Base-by-base conservation (phyloP, 371 early-diverging fungal species). In the Mortierella sp. region DNA sequence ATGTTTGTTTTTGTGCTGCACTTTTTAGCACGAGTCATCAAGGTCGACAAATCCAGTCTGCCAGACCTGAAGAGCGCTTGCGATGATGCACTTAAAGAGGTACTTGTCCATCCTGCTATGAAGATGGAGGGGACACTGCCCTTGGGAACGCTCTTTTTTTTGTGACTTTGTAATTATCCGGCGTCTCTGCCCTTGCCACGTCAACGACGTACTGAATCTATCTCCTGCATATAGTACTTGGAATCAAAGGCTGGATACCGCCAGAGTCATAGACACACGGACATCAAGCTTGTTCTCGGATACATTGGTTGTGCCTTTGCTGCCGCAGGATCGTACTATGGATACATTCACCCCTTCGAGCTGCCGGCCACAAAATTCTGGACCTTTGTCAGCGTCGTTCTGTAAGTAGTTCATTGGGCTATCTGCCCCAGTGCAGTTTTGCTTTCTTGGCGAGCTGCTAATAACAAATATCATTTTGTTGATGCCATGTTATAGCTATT, bases 261-360 rank as follows among this genome's bases (percentile, higher is more conserved):
- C 23, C 76, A 76, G 76, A 76, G 70, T 46, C 76, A 76, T 60
- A 59, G 31, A 34, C 76, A 76, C 41, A 76, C 76, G 6, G 76
- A 76, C 26, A 76, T 48, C 62, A 69, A 64, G 27, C 70, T 76
- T 9, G 58, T 48, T 23, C 60, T 76, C 23, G 76, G 76, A 19
- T 76, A 76, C 34, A 14, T 70, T 14, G 70, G 70, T 14, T 76
- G 76, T 39, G 48, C 48, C 32, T 55, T 64, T 49, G 76, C 76
- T 50, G 76, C 58, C 48, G 76, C 76, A 28, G 76, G 76, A 37
- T 76, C 76, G 15, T 76, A 76, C 65, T 69, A 76, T 19, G 76
- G 76, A 31, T 76, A 69, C 37, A 64, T 64, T 21, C 70, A 76
- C 51, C 70, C 70, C 17, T 76, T 76, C 30, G 70, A 76, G 32